Conservation (phyloP, 2,329 filamentous ascomycete species). For the Conoideocrella luteorostrata region DNA sequence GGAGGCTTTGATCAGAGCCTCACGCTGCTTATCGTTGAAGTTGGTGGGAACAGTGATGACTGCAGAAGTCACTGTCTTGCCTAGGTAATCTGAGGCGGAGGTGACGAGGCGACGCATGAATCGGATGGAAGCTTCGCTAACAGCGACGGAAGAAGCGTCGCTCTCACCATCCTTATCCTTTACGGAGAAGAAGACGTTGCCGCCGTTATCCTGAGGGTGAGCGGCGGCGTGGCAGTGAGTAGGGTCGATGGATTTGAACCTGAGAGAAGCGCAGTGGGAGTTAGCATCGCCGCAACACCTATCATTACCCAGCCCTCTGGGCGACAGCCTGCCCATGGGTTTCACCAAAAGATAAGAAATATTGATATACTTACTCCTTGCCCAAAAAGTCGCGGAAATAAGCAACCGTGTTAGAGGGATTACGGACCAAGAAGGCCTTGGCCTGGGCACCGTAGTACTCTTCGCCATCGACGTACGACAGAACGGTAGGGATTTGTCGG, state of each 20-base stretch:
- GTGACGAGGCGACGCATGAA: constrained; percentile 75
- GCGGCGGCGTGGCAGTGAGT: constrained; percentile 90
- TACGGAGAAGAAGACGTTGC: constrained; percentile 73
- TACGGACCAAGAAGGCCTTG: constrained; percentile 87
- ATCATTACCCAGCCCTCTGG: too few relatives aligned
- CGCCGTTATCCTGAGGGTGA: constrained; percentile 71
- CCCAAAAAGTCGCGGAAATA: constrained; percentile 96
- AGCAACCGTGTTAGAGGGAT: constrained; percentile 85
- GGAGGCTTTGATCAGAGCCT: constrained; percentile 70
- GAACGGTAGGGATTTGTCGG: constrained; percentile 89
- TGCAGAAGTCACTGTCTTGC: constrained; percentile 88
- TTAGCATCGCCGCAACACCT: neutral
- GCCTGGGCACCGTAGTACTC: constrained; percentile 96
- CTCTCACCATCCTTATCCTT: constrained; percentile 65
- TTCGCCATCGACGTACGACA: constrained; percentile 93
- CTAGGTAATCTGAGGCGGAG: constrained; percentile 86
- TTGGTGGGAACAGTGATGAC: constrained; percentile 93
- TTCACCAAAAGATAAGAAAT: neutral
- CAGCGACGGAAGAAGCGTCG: constrained; percentile 59
- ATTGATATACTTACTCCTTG: constrained; percentile 62
- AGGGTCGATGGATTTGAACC: constrained; percentile 92
- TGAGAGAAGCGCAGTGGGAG: constrained; percentile 20
- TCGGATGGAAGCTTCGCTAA: constrained; percentile 77
- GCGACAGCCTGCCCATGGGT: too few relatives aligned
- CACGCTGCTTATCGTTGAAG: constrained; percentile 81